Base-by-base conservation (phyloP, 2,329 filamentous ascomycete genomes). In the Sporothrix luriei region DNA sequence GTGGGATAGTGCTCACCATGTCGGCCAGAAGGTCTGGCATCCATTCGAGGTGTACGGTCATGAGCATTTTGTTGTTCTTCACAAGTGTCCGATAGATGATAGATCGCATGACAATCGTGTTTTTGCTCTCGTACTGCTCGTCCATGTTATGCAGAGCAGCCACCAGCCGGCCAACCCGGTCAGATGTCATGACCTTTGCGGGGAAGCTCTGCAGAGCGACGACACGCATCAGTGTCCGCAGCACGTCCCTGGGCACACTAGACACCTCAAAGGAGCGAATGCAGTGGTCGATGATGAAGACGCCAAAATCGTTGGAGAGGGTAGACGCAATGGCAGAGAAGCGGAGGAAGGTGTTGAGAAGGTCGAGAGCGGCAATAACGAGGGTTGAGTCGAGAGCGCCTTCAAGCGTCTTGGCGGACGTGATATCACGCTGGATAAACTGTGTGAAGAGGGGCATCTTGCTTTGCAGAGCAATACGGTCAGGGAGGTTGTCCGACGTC, bases 361-460 rank as follows among this genome's bases (percentile, higher is more conserved):
- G 82, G 71, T 89, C 92, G 68, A 97, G 82, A 3, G 93, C 91
- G 74, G 96, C 91, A 67, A 90, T 90, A 62, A 90, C 85, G 14
- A 98, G 84, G 57, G 90, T 90, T 1, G 85, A 85, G 75, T 97
- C 92, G 69, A 81, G 81, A 59, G 77, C 79, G 66, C 87, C 85
- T 70, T 84, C 81, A 6, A 84, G 77, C 48, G 85, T 83, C 73
- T 87, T 88, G 13, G 88, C 84, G 2, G 71, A 33, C 7, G 84
- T 85, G 29, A 97, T 84, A 77, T 99, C 95, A 71, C 94, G 87
- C 75, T 91, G 88, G 69, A 98, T 92, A 76, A 93, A 97, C 71
- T 93, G 90, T 73, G 88, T 88, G 70, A 98, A 85, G 2, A 92
- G 80, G 13, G 85, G 84, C 84, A 97, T 90, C 78, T 95, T 96